Base-by-base conservation (phyloP, 257 asterid species). In the Fraxinus cuspidata region DNA sequence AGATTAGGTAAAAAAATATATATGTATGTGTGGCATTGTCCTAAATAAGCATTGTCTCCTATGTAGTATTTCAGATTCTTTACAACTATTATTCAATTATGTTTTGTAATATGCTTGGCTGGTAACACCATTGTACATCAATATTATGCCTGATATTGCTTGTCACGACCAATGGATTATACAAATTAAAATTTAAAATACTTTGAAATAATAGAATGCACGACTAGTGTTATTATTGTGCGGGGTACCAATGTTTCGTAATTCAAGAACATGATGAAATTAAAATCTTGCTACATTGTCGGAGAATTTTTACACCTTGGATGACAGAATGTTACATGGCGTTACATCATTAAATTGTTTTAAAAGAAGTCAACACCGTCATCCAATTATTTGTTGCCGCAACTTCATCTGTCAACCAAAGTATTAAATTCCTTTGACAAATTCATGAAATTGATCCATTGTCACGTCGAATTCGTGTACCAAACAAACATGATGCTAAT, bases 81-180 rank as follows among this genome's bases (percentile, higher is more conserved):
- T 63, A 63, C 34, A 10, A 11, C 13, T 9, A n/a, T 56, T n/a
- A n/a, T 56, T 56, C 28, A 56, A 56, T 6, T 19, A 53, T 19
- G 11, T 53, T 16, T 38, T 53, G 64, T 53, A 23, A 23, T 60
- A 10, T 63, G 69, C n/a, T 10, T 63, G 31, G 69, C 35, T 63
- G 69, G 13, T 60, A 23, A 63, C 19, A 23, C 19, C 21, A 25
- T 63, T 10, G 10, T 63, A 27, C 34, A 63, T 63, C 69, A 63
- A 23, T 27, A 11, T 27, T 63, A 63, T 63, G 32, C 13, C 8
- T 63, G 34, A 1, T 63, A 63, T 63, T 63, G 69, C 69, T 63
- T 63, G 69, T 63, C 69, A 63, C 69, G 69, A 63, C 34, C 69
- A 63, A 63, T 63, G 69, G 29, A 56, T 56, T 56, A 56, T 23